Evolutionary conservation across 1,139 yeast genomes (phyloP).

Genomic region (Martiniozyma asiatica): DNA sequence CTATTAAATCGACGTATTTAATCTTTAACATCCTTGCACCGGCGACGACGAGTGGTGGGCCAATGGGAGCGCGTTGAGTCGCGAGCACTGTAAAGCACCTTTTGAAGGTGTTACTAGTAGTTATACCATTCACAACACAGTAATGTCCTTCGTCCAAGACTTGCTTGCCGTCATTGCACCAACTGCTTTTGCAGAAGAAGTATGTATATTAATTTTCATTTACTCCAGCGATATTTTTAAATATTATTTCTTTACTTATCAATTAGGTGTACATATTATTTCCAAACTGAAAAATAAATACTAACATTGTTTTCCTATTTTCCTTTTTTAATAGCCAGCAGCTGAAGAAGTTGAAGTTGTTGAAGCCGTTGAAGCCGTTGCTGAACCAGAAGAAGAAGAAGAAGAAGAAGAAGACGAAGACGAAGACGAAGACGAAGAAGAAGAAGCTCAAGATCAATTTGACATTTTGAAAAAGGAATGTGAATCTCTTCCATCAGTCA

Average conservation of each 20-base stretch:
- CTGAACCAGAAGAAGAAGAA: constrained; percentile 38
- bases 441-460: constrained; percentile 56
- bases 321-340: constrained; percentile 14
- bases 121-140: no score
- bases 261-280: no score
- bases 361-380: constrained; percentile 19
- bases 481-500: constrained; percentile 55
- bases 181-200: constrained; percentile 78
- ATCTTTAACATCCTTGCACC: no score
- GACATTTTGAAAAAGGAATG: constrained; percentile 61
- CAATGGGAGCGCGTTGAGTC: no score
- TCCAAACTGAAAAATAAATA: no score
- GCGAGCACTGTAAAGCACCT: no score
- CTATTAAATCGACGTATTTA: background rate
- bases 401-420: constrained; percentile 63
- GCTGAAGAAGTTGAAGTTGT: constrained; percentile 13
- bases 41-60: no score
- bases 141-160: constrained; percentile 54
- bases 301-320: no score
- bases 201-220: constrained; percentile 22
- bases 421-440: constrained; percentile 72
- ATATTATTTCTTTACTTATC: no score
- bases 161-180: constrained; percentile 77
- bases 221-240: no score
- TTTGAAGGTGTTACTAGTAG: no score